Percentiles rank a stretch among this genome's conserved stretches.
phyloP scores from a whole-genome alignment of 805 yeast species.

The Candida dendrica region DNA sequence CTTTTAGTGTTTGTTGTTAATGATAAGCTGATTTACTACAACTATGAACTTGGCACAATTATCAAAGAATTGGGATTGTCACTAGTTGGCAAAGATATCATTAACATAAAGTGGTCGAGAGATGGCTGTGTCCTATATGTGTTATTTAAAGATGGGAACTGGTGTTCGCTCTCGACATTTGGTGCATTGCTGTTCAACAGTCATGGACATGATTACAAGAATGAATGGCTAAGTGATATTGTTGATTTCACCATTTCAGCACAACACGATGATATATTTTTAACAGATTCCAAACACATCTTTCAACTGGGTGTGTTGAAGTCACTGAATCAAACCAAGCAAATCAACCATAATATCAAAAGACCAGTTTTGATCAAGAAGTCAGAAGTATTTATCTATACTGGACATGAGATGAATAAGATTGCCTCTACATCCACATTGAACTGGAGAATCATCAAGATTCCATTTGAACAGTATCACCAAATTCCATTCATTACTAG shows the following conservation, averaged over 20 bases:
- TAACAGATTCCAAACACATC: slow-evolving; percentile 2
- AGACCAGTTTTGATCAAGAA: slow-evolving; percentile 17
- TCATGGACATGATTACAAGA: slow-evolving; percentile 9
- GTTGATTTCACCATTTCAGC: slow-evolving; percentile 3
- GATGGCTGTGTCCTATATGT: slow-evolving; percentile 8
- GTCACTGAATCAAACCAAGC: slow-evolving; percentile 5
- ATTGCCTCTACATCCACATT: slow-evolving; percentile 6
- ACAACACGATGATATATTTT: slow-evolving; percentile 4
- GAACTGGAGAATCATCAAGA: slow-evolving; percentile 15
- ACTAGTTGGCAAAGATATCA: not conserved
- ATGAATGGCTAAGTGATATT: slow-evolving; percentile 9
- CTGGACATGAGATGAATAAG: slow-evolving; percentile 16
- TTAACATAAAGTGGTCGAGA: slow-evolving; percentile 5
- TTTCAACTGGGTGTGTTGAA: slow-evolving; percentile 2
- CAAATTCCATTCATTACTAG: slow-evolving; percentile 12
- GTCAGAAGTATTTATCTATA: slow-evolving; percentile 17
- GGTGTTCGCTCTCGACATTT: slow-evolving; percentile 22
- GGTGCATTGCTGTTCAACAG: slow-evolving; percentile 18
- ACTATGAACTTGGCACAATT: not conserved
- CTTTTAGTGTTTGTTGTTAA: not conserved
- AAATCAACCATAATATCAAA: slow-evolving; percentile 16
- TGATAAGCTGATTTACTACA: not conserved
- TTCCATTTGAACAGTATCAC: slow-evolving; percentile 16
- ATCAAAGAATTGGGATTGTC: not conserved
- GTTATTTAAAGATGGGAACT: slow-evolving; percentile 11